phyloP scores from a whole-genome alignment of 441 rosid species.

The Pelargonium fulgidum region DNA sequence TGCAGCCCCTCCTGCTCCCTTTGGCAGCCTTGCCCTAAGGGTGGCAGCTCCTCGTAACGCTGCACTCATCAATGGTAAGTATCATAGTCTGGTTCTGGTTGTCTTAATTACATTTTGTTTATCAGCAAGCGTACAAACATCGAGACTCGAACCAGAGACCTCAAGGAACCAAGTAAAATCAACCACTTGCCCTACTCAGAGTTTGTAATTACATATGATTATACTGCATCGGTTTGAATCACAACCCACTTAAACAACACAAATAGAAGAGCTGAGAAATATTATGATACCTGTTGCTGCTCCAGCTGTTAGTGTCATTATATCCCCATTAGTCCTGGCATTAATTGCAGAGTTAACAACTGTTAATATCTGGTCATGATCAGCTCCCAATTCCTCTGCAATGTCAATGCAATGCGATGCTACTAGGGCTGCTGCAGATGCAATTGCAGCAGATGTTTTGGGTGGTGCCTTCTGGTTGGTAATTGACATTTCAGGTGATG shows the following conservation, averaged over 20 bases:
- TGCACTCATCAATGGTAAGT: constrained; percentile 21
- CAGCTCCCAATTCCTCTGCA: constrained; percentile 89
- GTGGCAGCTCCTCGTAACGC: constrained; percentile 78
- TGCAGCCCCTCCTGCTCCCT: constrained; percentile 39
- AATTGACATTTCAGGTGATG: constrained; percentile 33
- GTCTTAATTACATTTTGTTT: not conserved
- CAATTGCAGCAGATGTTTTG: constrained; percentile 49
- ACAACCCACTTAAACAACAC: no score
- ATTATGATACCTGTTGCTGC: constrained; percentile 77
- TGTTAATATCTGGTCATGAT: constrained; percentile 57
- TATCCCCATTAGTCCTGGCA: constrained; percentile 73
- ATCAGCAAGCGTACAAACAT: no score
- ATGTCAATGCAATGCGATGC: constrained; percentile 89
- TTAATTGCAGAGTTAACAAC: constrained; percentile 74
- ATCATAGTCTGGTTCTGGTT: not conserved
- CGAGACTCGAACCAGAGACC: no score
- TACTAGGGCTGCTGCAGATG: constrained; percentile 82
- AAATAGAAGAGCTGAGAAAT: constrained; percentile 4
- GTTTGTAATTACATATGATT: no score
- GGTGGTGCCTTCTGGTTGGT: constrained; percentile 28
- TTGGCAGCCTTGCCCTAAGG: constrained; percentile 66
- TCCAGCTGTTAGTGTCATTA: constrained; percentile 88
- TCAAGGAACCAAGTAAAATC: no score
- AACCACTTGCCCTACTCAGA: no score
- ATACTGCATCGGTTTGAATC: not conserved